Evolutionary conservation across 2,329 filamentous ascomycete genomes (phyloP).

Genomic region (Fusarium fujikuroi): DNA sequence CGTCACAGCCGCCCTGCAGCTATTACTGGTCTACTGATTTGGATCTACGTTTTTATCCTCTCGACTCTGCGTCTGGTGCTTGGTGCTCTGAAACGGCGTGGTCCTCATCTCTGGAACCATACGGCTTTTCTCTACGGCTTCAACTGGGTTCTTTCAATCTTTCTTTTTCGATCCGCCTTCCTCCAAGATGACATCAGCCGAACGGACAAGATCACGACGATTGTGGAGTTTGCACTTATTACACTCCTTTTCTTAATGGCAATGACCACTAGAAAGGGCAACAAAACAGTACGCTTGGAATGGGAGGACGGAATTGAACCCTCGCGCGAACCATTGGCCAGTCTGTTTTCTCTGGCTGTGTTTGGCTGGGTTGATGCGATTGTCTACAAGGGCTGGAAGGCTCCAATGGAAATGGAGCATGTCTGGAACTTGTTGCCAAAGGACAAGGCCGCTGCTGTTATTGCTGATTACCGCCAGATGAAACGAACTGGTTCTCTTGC

Average conservation of each 20-base stretch:
- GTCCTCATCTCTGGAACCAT: conserved; percentile 90
- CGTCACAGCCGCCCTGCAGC: conserved; percentile 68
- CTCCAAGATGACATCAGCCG: conserved; percentile 76
- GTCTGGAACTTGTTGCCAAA: conserved; percentile 92
- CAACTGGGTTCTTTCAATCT: conserved; percentile 81
- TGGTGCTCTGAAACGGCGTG: conserved; percentile 70
- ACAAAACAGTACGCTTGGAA: conserved; percentile 87
- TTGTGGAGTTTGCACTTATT: conserved; percentile 78
- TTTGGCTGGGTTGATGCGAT: conserved; percentile 93
- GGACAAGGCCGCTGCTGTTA: conserved; percentile 85
- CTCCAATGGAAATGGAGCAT: conserved; percentile 82
- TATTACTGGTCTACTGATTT: conserved; percentile 75
- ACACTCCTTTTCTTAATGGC: conserved; percentile 80
- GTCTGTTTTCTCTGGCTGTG: conserved; percentile 85
- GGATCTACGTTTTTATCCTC: conserved; percentile 83
- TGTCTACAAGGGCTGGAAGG: conserved; percentile 87
- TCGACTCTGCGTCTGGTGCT: conserved; percentile 76
- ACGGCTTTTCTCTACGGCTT: conserved; percentile 84
- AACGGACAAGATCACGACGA: conserved; percentile 71
- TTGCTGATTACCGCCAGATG: conserved; percentile 84
- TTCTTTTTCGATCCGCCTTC: conserved; percentile 86
- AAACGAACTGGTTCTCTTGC: conserved; percentile 84
- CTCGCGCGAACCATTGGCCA: conserved; percentile 86
- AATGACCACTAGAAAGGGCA: conserved; percentile 87
- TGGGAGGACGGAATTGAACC: conserved; percentile 91